Base-by-base conservation (phyloP, 2,329 filamentous ascomycete genomes). In the Hypoxylon sp. region DNA sequence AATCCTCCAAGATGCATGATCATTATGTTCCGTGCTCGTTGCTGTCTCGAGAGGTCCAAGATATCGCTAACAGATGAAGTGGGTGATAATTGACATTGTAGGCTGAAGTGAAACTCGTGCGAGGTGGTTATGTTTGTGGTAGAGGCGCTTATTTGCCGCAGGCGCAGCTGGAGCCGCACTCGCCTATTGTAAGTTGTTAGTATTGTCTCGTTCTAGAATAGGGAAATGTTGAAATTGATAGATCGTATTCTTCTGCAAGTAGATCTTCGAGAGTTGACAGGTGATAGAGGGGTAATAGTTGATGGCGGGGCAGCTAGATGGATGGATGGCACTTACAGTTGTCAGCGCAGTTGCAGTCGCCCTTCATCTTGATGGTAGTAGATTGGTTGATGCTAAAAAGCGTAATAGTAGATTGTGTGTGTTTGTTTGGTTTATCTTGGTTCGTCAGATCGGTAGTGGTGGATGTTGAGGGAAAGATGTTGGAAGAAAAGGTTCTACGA, bases 291-390 rank as follows among this genome's bases (percentile, higher is more conserved):
- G 37, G 41, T 26, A 9, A 25, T 25, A 9, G 21, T 6, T 20
- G 11, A 32, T 6, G 29, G 20, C 21, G 11, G 19, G 20, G 30
- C 21, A 11, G 15, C 6, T n/a, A 8, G 2, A 12, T 12, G n/a
- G n/a, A 29, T 15, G 13, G 26, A 21, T 34, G 25, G 38, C 5
- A 46, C 55, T 58, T 58, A 58, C 55, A 58, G 38, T 58, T 55
- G 51, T 58, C 55, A 58, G 55, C 55, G 19, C 55, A 58, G 47
- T 36, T 26, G 40, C 55, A 58, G 30, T 55, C 55, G 17, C 55
- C 55, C 51, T 58, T 55, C 55, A 58, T 58, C 29, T 55, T 58
- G 55, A 52, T 49, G 47, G 8, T 48, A 5, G 16, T 44, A 11
- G n/a, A 32, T 20, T 49, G 29, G 13, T 19, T 41, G 23, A 12